Conservation (phyloP, 2,329 filamentous ascomycete species). For the Zopfia rhizophila region DNA sequence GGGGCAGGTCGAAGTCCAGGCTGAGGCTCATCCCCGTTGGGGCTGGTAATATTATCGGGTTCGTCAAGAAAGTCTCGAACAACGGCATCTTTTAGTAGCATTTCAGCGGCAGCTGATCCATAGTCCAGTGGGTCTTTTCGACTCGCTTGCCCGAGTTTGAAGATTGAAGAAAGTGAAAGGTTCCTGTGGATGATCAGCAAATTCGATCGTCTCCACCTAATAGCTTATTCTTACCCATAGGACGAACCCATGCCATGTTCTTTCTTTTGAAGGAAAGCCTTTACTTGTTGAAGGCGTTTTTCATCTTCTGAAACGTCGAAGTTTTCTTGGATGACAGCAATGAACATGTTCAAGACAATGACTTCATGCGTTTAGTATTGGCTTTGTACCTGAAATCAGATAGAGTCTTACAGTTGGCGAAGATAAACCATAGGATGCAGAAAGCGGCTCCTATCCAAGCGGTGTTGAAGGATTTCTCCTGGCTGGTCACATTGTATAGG, state of each 20-base stretch:
- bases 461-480: conserved; percentile 73
- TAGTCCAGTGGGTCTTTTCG: conserved; percentile 88
- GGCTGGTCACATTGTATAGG: conserved; percentile 81
- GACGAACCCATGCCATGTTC: conserved; percentile 75
- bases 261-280: conserved; percentile 90
- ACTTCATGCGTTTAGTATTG: conserved; percentile 53
- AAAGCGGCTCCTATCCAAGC: conserved; percentile 94
- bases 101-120: conserved; percentile 90
- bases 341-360: conserved; percentile 99
- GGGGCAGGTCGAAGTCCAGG: conserved; percentile 50
- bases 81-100: conserved; percentile 95
- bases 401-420: conserved; percentile 74
- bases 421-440: conserved; percentile 93
- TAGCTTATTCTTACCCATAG: conserved; percentile 58
- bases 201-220: neutral
- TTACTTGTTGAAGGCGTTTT: conserved; percentile 95
- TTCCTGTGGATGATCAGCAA: conserved; percentile 60
- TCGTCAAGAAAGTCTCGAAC: conserved; percentile 95
- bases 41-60: conserved; percentile 52
- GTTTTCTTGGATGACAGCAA: conserved; percentile 99
- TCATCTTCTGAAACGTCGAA: conserved; percentile 99
- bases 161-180: conserved; percentile 74
- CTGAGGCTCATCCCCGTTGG: conserved; percentile 41
- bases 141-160: conserved; percentile 70
- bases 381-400: neutral